These are phyloP conservation scores for Fraxinus excelsior DNA, from an alignment of 257 asterid genomes.

Conservation along the genomic window DNA sequence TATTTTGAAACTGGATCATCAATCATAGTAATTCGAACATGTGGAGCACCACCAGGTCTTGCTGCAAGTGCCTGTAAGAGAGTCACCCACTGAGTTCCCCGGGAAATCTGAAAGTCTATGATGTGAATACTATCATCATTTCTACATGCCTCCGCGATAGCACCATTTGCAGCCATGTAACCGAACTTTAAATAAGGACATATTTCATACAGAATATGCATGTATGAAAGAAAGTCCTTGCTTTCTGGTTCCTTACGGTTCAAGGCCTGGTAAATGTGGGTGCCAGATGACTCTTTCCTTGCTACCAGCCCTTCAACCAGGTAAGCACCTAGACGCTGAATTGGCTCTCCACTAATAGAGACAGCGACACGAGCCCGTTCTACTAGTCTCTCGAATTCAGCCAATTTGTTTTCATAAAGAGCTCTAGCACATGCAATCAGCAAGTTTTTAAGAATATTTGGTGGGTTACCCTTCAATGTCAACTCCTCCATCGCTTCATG, in stretches of 20 bases:
- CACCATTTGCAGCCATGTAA: conserved; percentile 24
- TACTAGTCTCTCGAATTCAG: conserved; percentile 4
- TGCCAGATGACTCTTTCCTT: conserved; percentile 17
- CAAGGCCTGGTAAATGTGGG: background rate
- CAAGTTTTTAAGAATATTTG: conserved; percentile 2
- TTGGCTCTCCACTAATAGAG: conserved; percentile 19
- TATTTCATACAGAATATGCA: conserved; percentile 16
- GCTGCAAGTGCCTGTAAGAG: conserved; percentile 12
- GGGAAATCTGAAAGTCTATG: background rate
- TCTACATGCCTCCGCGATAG: conserved; percentile 20
- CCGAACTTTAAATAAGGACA: conserved; percentile 22
- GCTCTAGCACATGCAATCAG: conserved; percentile 20
- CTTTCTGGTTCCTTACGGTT: conserved; percentile 15
- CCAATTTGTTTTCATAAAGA: background rate
- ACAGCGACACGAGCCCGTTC: conserved; percentile 2
- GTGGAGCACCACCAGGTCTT: conserved; percentile 8
- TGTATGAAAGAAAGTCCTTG: conserved; percentile 19
- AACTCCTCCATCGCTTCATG: background rate
- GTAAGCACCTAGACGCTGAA: conserved; percentile 22
- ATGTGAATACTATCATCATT: conserved; percentile 6
- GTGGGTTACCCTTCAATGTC: background rate
- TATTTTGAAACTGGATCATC: conserved; percentile 16
- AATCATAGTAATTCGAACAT: background rate
- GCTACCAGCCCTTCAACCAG: conserved; percentile 21
- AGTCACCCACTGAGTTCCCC: conserved; percentile 12